Evolutionary conservation across 1,284 basidiomycete genomes (phyloP), one percentile per base, ranked within the genome.

Genomic region (Ceratobasidium sp.): DNA sequence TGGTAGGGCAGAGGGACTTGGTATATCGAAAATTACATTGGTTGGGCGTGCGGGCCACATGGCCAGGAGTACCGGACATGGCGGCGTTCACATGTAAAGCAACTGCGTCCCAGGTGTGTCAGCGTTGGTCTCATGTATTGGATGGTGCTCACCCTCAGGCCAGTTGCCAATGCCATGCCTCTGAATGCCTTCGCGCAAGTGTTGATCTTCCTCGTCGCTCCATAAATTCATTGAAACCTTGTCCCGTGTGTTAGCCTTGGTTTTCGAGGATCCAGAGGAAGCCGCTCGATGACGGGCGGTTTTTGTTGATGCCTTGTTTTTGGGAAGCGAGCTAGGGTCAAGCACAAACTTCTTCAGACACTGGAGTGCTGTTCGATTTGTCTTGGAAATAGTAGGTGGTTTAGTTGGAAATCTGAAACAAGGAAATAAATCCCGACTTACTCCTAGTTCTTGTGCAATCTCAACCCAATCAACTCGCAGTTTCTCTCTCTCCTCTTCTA

Each of bases 201-300:
- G 61, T 26, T 41, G 41, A 47, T 74, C 73, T 47, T 74, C 73
- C 35, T 74, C 73, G 30, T 72, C 62, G 21, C 61, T 72, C 73
- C 73, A 74, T 43, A 57, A 26, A 26, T 44, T 47, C 0, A 44
- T 50, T 5, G 57, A 58, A 23, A 18, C 23, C n/a, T 58, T 41
- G 14, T 41, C 57, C 9, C 35, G 18, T 9, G 38, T 32, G 26
- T 41, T 23, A 8, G 41, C 43, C 43, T 57, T 69, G 21, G 52
- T 41, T 30, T 69, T 69, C 23, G 66, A 23, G 7, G 66, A 9
- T 30, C 23, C 38, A 46, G 6, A 7, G 52, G 62, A 28, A 18
- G 28, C 13, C 4, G 23, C 43, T 30, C 18, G 35, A 35, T 43
- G 50, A 9, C 47, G 23, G 23, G 23, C 47, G 26, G 35, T 28